Evolutionary conservation across 1,139 yeast species (phyloP), one percentile per base, ranked within the genome.

Genomic region (Saccharomyces hybrid): DNA sequence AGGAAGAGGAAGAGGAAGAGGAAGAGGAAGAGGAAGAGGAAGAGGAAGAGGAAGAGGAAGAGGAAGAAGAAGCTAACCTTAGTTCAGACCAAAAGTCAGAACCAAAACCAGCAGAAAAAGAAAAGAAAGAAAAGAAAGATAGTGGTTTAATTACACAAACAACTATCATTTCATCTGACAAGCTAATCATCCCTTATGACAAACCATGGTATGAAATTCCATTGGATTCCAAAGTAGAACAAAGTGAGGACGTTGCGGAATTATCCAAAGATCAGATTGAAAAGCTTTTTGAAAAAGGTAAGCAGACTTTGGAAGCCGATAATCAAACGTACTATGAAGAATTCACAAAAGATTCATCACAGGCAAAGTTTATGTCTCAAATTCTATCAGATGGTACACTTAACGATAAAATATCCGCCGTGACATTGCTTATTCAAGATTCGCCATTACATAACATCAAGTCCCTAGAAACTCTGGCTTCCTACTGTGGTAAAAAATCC

Each of bases 321-420:
- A 90, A 89, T 68, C 78, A 81, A 58, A 68, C 77, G 0, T 93
- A 87, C 68, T 79, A 81, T 57, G 84, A 83, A 58, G 96, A 88
- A 67, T 87, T 88, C 68, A 80, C 89, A 44, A 81, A 86, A 61
- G 84, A 90, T 50, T 81, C 88, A 34, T 86, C 96, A 2, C 96
- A 91, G 70, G 85, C 83, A 69, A 87, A 86, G 78, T 91, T 91
- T 70, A 83, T 91, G 79, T 80, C 93, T 1, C 96, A 93, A 71
- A 85, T 93, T 61, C 79, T 93, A 65, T 78, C 91, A 6, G 87
- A 84, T 59, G 99, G 99, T 87, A 93, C 99, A 0, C 78, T 93
- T 62, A 85, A 84, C 64, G 99, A 93, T 85, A 91, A 93, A 73
- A 88, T 93, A 56, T 88, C 97, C 49, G 97, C 99, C 0, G 78